These are phyloP conservation scores for Corymbia calophylla DNA, from an alignment of 441 rosid genomes.

Conservation along the genomic window DNA sequence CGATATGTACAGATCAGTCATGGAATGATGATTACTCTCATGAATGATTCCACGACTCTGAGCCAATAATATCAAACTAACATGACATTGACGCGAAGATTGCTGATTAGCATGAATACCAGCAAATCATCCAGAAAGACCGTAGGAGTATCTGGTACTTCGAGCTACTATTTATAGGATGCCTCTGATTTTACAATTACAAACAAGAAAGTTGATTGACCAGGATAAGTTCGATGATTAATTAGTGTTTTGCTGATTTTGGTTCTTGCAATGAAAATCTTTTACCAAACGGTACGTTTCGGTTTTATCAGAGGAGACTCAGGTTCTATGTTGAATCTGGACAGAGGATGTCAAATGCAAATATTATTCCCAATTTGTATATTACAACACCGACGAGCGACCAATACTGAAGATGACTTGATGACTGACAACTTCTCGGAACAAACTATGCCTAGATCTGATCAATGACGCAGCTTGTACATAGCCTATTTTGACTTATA, in stretches of 20 bases:
- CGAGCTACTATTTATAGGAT: neutral
- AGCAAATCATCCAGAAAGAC: neutral
- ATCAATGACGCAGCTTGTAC: too few species aligned
- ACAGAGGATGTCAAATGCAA: too few species aligned
- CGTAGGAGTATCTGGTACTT: neutral
- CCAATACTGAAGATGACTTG: too few species aligned
- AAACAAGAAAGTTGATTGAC: neutral
- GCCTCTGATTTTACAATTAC: neutral
- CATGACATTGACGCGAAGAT: neutral
- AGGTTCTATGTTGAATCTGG: too few species aligned
- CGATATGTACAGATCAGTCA: neutral
- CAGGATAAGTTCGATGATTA: neutral
- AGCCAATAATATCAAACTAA: neutral
- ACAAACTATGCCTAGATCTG: too few species aligned
- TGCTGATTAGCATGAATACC: neutral
- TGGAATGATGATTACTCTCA: neutral
- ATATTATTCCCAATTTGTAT: too few species aligned
- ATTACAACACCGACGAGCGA: too few species aligned
- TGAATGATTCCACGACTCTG: neutral
- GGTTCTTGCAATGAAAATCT: too few species aligned
- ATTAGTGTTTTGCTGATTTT: neutral
- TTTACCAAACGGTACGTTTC: too few species aligned
- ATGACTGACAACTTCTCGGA: too few species aligned
- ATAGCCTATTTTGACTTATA: too few species aligned
- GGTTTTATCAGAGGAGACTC: too few species aligned